Evolutionary conservation across 768 basidiomycete genomes (phyloP).

Genomic region (Plicaturopsis crispa): DNA sequence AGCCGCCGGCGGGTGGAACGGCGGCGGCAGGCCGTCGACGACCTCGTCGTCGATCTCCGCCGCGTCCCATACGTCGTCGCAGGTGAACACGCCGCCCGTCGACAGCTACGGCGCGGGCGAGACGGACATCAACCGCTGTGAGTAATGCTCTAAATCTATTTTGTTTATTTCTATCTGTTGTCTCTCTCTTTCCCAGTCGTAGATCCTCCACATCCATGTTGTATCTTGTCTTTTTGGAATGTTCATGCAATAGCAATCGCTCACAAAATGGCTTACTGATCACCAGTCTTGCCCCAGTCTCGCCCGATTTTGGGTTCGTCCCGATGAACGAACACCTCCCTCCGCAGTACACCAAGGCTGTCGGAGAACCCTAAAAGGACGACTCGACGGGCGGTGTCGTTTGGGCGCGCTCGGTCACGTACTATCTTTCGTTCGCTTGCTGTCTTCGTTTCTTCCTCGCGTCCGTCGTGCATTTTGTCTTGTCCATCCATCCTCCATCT

Average conservation of each 20-base stretch:
- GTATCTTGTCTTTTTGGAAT: too few relatives aligned
- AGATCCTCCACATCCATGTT: slow-evolving; percentile 8
- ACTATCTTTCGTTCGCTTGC: slow-evolving; percentile 9
- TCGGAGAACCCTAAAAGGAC: slow-evolving; percentile 38
- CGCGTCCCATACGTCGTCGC: slow-evolving; percentile 69
- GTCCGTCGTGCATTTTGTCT: neutral
- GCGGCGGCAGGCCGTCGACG: slow-evolving; percentile 64
- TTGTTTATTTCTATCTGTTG: slow-evolving; percentile 3
- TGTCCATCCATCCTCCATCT: slow-evolving; percentile 5
- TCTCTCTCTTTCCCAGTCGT: slow-evolving; percentile 8
- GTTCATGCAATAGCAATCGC: slow-evolving; percentile 18
- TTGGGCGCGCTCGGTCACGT: slow-evolving; percentile 8
- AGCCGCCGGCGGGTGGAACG: slow-evolving; percentile 39
- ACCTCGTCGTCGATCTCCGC: slow-evolving; percentile 72
- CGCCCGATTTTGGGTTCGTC: slow-evolving; percentile 82
- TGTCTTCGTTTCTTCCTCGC: slow-evolving; percentile 7
- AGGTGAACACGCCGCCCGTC: slow-evolving; percentile 76
- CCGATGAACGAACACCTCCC: slow-evolving; percentile 73
- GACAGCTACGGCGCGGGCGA: slow-evolving; percentile 60
- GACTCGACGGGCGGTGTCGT: too few relatives aligned
- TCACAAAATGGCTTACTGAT: slow-evolving; percentile 35
- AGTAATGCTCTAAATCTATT: slow-evolving; percentile 30
- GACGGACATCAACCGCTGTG: slow-evolving; percentile 79
- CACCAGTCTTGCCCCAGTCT: slow-evolving; percentile 53
- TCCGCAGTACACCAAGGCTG: slow-evolving; percentile 52